These are phyloP conservation scores for Berberis thunbergii DNA, from an alignment of 164 flowering plant genomes.

Conservation along the genomic window DNA sequence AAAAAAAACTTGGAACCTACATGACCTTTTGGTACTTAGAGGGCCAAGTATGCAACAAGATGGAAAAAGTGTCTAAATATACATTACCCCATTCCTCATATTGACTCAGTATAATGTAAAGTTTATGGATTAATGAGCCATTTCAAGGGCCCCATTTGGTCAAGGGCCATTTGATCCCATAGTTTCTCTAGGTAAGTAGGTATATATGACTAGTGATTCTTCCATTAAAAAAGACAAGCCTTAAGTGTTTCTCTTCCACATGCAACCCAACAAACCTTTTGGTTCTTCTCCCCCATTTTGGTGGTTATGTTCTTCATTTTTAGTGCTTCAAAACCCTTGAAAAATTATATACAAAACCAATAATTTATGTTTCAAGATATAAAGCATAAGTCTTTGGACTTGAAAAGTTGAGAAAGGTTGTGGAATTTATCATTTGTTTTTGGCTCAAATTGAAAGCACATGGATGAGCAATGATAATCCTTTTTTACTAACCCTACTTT, in stretches of 20 bases:
- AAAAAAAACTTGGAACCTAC: no score
- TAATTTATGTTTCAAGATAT: conserved; percentile 3
- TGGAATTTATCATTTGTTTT: conserved; percentile 22
- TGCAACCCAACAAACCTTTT: conserved; percentile 26
- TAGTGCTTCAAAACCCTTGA: not conserved
- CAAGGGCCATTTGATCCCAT: no score
- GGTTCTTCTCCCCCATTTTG: not conserved
- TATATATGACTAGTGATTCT: no score
- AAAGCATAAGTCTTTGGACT: conserved; percentile 12
- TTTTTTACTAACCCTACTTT: not conserved
- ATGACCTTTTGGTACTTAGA: no score
- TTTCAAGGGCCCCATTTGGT: no score
- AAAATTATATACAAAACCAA: not conserved
- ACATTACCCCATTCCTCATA: no score
- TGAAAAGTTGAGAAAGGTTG: conserved; percentile 10
- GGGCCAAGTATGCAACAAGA: no score
- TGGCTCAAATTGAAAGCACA: conserved; percentile 26
- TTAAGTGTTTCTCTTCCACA: conserved; percentile 24
- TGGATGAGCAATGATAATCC: conserved; percentile 21
- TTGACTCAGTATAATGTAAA: no score
- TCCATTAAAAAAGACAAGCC: conserved; percentile 10
- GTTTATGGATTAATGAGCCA: no score
- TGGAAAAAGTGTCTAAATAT: no score
- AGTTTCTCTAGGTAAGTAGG: no score
- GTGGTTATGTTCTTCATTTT: conserved; percentile 2